Evolutionary conservation across 257 asterid species (phyloP), one percentile per base, ranked within the genome.

Genomic region (Perilla frutescens): DNA sequence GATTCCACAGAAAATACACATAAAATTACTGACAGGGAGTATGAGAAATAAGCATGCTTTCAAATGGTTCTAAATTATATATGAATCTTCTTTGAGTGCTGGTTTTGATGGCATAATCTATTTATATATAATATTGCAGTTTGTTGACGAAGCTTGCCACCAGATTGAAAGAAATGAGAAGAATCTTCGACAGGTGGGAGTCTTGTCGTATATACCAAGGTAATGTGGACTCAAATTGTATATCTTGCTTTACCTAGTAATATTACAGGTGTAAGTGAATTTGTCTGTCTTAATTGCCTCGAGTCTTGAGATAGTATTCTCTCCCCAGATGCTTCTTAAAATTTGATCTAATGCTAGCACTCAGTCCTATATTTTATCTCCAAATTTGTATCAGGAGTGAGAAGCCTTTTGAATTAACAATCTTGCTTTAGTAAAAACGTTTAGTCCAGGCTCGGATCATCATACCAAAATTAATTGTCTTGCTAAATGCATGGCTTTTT

Each of bases 141-240:
- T 92, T 76, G 99, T 95, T 54, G 99, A 95, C 62, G 99, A 92
- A 76, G 88, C 96, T 75, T 95, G 99, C 84, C 98, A 90, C 79
- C 98, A 95, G 78, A 92, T 95, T 53, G 99, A 90, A 84, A 90
- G 87, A 81, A 85, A 86, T 82, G 99, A 90, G 57, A 78, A 91
- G 71, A 95, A 83, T 82, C 91, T 92, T 45, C 85, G 96, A 77
- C 97, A 89, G 81, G 68, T 77, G 7, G 99, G 99, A 78, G 93
- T 91, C 58, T 82, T 95, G 86, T 80, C 96, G 37, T 95, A 84
- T 79, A 92, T 95, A 74, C 91, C 96, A 64, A 90, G 96, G 99
- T 95, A 90, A 81, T 68, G 51, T 75, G 68, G 49, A 58, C 44
- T 69, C 40, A 4, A 32, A 44, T 66, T 68, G 9, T 41, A 54